Percentiles rank a stretch among this genome's conserved stretches.
These are phyloP conservation scores for Immersiporthe knoxdaviesiana DNA, from an alignment of 2,329 filamentous ascomycete species.

Conservation along the genomic window DNA sequence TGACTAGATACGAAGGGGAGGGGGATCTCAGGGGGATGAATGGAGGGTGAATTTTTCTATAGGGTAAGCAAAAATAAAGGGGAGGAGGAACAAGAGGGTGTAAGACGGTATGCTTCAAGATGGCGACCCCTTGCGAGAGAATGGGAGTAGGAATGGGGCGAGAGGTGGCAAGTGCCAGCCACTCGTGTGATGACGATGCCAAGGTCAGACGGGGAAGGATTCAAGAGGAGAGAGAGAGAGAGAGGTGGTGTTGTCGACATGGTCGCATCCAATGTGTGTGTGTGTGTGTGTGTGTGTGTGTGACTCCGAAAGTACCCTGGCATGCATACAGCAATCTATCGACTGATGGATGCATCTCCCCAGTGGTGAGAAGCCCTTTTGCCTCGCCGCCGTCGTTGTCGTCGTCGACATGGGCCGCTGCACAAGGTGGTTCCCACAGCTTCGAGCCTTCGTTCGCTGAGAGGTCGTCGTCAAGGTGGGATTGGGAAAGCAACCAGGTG, in stretches of 20 bases:
- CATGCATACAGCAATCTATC: not conserved
- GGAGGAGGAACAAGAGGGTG: too few species aligned
- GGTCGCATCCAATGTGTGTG: not conserved
- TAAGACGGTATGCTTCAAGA: too few species aligned
- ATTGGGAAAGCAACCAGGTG: not conserved
- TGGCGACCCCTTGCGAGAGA: too few species aligned
- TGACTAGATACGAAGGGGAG: not conserved
- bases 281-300: too few species aligned
- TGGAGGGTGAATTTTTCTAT: not conserved
- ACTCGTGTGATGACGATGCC: not conserved
- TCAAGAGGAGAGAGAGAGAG: not conserved
- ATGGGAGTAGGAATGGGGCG: not conserved
- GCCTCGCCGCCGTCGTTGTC: too few species aligned
- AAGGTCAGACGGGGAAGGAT: conserved; percentile 13
- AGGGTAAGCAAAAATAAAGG: not conserved
- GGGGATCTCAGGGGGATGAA: not conserved
- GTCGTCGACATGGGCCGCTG: not conserved
- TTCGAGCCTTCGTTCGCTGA: not conserved
- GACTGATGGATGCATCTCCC: not conserved
- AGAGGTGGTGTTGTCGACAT: not conserved
- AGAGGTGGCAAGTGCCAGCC: not conserved
- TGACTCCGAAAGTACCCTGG: not conserved
- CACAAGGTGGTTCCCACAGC: not conserved
- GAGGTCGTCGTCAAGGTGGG: not conserved
- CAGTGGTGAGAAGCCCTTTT: not conserved